A percentile compares a stretch with the other conserved stretches of the same genome.
Conservation (phyloP, 2,329 filamentous ascomycete genomes). For the Mollisiaceae sp. region DNA sequence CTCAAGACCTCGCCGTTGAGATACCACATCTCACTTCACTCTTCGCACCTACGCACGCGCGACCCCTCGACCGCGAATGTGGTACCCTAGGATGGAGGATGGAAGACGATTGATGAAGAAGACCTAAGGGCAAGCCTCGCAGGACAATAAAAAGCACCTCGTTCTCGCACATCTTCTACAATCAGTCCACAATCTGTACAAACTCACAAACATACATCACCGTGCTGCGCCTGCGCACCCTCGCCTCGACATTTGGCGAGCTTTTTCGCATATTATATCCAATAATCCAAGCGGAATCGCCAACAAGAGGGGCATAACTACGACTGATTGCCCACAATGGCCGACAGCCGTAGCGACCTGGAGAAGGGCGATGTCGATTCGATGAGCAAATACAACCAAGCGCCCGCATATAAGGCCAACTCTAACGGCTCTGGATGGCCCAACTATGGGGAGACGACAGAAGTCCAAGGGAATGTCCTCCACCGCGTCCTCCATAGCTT, state of each 20-base stretch:
- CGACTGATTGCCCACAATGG: background rate
- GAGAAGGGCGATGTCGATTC: slow-evolving; percentile 21
- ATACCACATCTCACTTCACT: background rate
- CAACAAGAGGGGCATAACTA: background rate
- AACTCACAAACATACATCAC: background rate
- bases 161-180: background rate
- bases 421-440: slow-evolving; percentile 30
- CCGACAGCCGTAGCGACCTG: slow-evolving; percentile 16
- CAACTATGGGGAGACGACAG: slow-evolving; percentile 35
- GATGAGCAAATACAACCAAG: background rate
- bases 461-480: slow-evolving; percentile 25
- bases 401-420: slow-evolving; percentile 14
- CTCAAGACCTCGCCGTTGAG: background rate
- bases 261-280: background rate
- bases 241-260: background rate
- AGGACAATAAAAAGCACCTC: background rate
- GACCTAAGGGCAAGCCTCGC: background rate
- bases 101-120: background rate
- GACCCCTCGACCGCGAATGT: background rate
- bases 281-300: background rate
- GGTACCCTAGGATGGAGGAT: background rate
- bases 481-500: slow-evolving; percentile 38
- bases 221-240: background rate
- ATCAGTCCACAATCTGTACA: background rate
- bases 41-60: background rate